Evolutionary conservation across 202 grass and related monocot species (phyloP), one percentile per base, ranked within the genome.

Genomic region (Setaria italica): DNA sequence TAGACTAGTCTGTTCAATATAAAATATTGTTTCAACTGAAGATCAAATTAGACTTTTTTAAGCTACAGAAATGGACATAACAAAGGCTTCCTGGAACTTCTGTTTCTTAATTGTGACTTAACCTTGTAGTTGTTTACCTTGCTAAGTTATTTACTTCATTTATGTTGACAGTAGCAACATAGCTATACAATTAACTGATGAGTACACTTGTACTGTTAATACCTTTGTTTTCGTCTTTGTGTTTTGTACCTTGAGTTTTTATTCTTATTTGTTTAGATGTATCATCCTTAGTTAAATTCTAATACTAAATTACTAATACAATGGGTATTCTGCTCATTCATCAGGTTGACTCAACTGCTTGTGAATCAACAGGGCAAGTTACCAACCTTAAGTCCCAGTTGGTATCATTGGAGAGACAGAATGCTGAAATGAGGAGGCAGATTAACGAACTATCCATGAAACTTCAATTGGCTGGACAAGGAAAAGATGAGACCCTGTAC

Each of bases 361-460:
- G 94, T 14, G 88, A 85, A 74, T 88, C 91, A 78, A 45, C 82
- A 17, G 77, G 88, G 62, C 82, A 54, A 82, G 81, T 86, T 76
- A 90, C 85, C 63, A 85, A 42, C 14, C 82, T 92, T 30, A 90
- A 86, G 80, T 87, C 90, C 53, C 80, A 90, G 64, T 68, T 95
- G 73, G 79, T 71, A 70, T 89, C 78, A 53, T 63, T 92, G 76
- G 80, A 78, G 53, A 80, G 78, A 45, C 84, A 90, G 39, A 96
- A 91, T 85, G 62, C 69, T 93, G 94, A 96, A 66, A 32, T 96
- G 19, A 93, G 69, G 70, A 91, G 59, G 59, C 91, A 96, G 90
- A 80, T 93, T 33, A 84, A 74, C 51, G 90, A 85, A 62, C 47
- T 93, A 49, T 90, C 74, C 10, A 86, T 64, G 89, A 96, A 90